Evolutionary conservation across 148 eudicot genomes (phyloP).

Genomic region (Suaeda aralocaspica): DNA sequence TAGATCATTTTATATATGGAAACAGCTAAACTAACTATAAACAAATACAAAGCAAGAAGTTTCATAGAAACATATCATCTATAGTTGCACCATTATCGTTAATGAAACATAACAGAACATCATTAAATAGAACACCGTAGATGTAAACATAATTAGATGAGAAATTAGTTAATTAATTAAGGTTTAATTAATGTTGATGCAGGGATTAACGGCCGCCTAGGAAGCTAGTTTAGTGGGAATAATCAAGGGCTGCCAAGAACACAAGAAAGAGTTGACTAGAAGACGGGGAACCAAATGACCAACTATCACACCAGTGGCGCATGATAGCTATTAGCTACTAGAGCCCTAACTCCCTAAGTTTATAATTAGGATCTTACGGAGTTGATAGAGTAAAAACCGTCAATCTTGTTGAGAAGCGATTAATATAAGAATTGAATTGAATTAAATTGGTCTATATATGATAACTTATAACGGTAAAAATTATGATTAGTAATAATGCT

Average conservation of each 20-base stretch:
- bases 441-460: no score
- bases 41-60: constrained; percentile 11
- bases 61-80: constrained; percentile 11
- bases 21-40: background rate
- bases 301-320: constrained; percentile 12
- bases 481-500: no score
- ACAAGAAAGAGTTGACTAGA: constrained; percentile 18
- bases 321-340: no score
- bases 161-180: background rate
- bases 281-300: constrained; percentile 30
- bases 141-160: background rate
- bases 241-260: constrained; percentile 11
- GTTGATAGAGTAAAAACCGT: no score
- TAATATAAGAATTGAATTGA: no score
- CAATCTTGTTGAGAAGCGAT: no score
- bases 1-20: no score
- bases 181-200: background rate
- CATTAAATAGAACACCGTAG: constrained; percentile 12
- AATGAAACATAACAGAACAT: background rate
- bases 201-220: constrained; percentile 17
- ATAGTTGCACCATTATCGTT: background rate
- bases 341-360: no score
- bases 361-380: no score
- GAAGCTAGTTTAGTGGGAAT: background rate
- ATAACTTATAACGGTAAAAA: no score